Percentiles rank a stretch among this genome's conserved stretches.
Conservation (phyloP, 495 filamentous ascomycete species). For the Penicillium angulare region DNA sequence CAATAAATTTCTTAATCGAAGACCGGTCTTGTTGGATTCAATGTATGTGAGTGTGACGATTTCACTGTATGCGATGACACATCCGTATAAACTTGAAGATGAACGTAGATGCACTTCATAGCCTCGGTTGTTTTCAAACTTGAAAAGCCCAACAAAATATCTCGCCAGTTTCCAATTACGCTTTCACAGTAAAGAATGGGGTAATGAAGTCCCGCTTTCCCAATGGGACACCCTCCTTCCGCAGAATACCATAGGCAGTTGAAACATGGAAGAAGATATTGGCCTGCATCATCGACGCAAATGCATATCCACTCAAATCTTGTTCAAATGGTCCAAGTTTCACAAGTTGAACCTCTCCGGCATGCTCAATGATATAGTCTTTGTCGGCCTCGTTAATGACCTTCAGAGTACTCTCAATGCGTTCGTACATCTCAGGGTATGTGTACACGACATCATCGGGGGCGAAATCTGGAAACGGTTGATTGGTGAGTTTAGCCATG, state of each 20-base stretch:
- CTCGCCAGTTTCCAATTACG: too few species aligned
- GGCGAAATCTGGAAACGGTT: conserved; percentile 2
- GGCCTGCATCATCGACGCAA: conserved; percentile 8
- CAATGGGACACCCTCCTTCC: conserved; percentile 51
- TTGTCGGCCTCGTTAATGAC: conserved; percentile 3
- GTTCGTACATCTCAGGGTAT: conserved; percentile 9
- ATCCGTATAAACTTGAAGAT: too few species aligned
- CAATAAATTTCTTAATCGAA: too few species aligned
- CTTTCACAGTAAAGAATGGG: too few species aligned
- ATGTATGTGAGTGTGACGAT: too few species aligned
- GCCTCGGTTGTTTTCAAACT: too few species aligned
- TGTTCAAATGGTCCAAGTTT: neutral
- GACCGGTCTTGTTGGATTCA: too few species aligned
- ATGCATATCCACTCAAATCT: conserved; percentile 3
- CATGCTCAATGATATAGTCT: conserved; percentile 4
- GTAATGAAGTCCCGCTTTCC: conserved; percentile 49
- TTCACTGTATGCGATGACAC: too few species aligned
- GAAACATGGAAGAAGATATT: conserved; percentile 58
- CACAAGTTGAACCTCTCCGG: neutral
- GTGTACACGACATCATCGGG: conserved; percentile 5
- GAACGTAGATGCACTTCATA: too few species aligned
- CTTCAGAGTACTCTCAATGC: conserved; percentile 5
- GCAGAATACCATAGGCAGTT: conserved; percentile 53
- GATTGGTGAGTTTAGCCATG: conserved; percentile 4
- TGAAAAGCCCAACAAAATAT: too few species aligned